Evolutionary conservation across 1,139 yeast species (phyloP), one percentile per base, ranked within the genome.

Genomic region (Yamadazyma membranifaciens): DNA sequence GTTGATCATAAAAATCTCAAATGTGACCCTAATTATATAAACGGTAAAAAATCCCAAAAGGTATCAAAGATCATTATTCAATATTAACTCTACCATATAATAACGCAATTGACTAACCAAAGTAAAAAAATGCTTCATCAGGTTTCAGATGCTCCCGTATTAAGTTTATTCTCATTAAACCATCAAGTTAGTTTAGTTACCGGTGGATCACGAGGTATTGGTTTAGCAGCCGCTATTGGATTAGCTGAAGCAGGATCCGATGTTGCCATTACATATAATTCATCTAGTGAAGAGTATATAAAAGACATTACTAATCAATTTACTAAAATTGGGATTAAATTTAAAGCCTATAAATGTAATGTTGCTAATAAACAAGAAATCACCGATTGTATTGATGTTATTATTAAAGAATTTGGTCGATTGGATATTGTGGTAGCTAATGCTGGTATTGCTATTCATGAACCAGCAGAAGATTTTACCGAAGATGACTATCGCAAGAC

Each of bases 401-500:
- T 48, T 14, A 30, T 50, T 10, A 33, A 39, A n/a, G 54, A 49
- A 11, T 50, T 50, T 35, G 56, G 55, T 12, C 39, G 44, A 20
- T 42, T 51, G n/a, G 54, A 51, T 32, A 54, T 50, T 5, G 50
- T 51, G 52, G 46, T 51, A 38, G 51, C 54, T 20, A 51, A 52
- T 37, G 55, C 55, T 1, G 56, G 56, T 9, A 46, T 51, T 26
- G 51, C 55, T 2, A 49, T 52, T 15, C 52, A 50, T 37, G 49
- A 45, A 10, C 44, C 44, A 15, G 73, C 69, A 24, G 61, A 60
- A 60, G 80, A 78, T 10, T 45, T 45, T 29, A 41, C 51, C 6
- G 36, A 47, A n/a, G 67, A 65, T 38, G 68, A 60, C 43, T 72
- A 76, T 76, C 67, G 61, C 48, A 60, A 69, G 36, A 72, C 68